A percentile compares a stretch with the other conserved stretches of the same genome.
These are phyloP conservation scores for Hypocrella siamensis DNA, from an alignment of 2,329 filamentous ascomycete species.

Conservation along the genomic window DNA sequence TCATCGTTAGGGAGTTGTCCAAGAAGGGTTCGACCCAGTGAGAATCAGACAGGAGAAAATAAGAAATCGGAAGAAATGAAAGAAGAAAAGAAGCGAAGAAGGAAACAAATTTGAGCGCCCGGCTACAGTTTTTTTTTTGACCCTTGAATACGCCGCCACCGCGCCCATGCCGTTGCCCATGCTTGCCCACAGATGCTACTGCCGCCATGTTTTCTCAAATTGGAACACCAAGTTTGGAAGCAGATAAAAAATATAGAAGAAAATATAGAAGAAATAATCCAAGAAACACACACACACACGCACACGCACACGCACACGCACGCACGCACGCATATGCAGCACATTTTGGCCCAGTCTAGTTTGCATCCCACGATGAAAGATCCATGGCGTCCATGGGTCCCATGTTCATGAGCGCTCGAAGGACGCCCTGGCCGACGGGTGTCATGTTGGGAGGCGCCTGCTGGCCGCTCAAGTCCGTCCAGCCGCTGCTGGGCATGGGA, in stretches of 20 bases:
- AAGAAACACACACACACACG: too few relatives aligned
- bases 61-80: too few relatives aligned
- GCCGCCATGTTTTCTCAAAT: too few relatives aligned
- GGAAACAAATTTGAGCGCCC: not conserved
- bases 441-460: constrained; percentile 25
- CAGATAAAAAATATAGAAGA: too few relatives aligned
- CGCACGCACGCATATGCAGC: too few relatives aligned
- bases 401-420: constrained; percentile 42
- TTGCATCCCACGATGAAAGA: constrained; percentile 29
- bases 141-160: too few relatives aligned
- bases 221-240: too few relatives aligned
- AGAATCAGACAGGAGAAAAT: not conserved
- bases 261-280: too few relatives aligned
- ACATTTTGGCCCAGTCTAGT: constrained; percentile 5
- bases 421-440: constrained; percentile 39
- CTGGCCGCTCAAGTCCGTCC: constrained; percentile 26
- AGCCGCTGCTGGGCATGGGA: constrained; percentile 24
- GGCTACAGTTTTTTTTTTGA: not conserved
- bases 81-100: not conserved
- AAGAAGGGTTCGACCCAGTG: not conserved
- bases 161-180: too few relatives aligned
- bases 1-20: not conserved
- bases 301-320: too few relatives aligned
- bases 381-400: constrained; percentile 47
- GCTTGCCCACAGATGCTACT: too few relatives aligned